Evolutionary conservation across 495 filamentous ascomycete genomes (phyloP).

Genomic region (Amorphotheca resinae): DNA sequence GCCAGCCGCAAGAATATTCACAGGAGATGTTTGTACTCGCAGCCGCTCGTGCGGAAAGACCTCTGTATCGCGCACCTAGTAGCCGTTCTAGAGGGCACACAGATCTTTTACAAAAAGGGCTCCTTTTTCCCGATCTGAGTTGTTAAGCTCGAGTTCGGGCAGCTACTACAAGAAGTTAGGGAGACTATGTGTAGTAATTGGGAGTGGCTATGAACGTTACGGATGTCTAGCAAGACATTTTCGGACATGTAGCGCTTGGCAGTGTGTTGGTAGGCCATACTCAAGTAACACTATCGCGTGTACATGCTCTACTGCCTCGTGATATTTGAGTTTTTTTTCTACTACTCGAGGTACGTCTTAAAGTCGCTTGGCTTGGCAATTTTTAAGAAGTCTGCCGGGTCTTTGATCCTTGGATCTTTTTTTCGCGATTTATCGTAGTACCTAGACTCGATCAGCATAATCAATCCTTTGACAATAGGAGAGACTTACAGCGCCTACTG

Average conservation of each 20-base stretch:
- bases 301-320: conserved; percentile 5
- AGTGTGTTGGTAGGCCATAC: conserved; percentile 3
- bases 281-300: conserved; percentile 3
- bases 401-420: neutral
- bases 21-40: neutral
- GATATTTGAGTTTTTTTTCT: conserved; percentile 2
- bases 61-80: conserved; percentile 6
- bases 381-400: neutral
- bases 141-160: conserved; percentile 2
- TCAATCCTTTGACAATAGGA: neutral
- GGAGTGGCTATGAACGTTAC: conserved; percentile 3
- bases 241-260: conserved; percentile 3
- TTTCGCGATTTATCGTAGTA: neutral
- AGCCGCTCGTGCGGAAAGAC: conserved; percentile 10
- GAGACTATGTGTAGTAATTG: neutral
- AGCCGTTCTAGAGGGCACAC: conserved; percentile 2
- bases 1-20: conserved; percentile 1
- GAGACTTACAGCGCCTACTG: conserved; percentile 4
- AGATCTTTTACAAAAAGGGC: conserved; percentile 7
- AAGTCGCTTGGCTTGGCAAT: conserved; percentile 1
- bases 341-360: conserved; percentile 4
- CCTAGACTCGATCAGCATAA: neutral
- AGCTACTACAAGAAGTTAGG: conserved; percentile 5
- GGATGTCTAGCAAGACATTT: conserved; percentile 4
- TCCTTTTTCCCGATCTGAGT: conserved; percentile 6